Conservation (phyloP, 345 rosid species). For the Brassica nigra region DNA sequence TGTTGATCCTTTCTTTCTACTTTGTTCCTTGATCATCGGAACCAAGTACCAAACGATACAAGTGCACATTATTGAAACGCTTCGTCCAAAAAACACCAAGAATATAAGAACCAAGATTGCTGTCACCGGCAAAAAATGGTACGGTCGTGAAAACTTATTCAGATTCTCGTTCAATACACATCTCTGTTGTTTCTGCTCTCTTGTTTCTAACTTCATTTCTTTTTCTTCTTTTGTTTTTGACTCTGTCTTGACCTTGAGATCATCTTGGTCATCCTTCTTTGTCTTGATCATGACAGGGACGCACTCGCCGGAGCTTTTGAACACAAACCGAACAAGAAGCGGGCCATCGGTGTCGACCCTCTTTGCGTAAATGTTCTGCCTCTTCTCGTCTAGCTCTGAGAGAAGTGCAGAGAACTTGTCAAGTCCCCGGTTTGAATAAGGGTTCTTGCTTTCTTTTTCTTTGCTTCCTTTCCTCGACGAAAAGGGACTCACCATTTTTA, state of each 20-base stretch:
- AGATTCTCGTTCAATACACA: constrained; percentile 32
- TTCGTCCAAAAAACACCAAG: constrained; percentile 59
- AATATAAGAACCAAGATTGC: constrained; percentile 52
- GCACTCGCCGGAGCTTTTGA: constrained; percentile 40
- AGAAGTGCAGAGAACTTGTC: constrained; percentile 72
- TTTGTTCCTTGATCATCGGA: constrained; percentile 46
- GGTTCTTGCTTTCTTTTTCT: constrained; percentile 49
- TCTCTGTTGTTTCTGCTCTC: constrained; percentile 16
- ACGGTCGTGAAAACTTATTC: constrained; percentile 45
- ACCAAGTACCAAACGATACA: constrained; percentile 68
- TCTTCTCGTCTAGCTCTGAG: constrained; percentile 63
- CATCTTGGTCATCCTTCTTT: constrained; percentile 7
- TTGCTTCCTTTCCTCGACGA: constrained; percentile 37
- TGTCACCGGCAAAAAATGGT: constrained; percentile 48
- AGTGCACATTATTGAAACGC: constrained; percentile 55
- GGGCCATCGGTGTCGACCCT: constrained; percentile 45
- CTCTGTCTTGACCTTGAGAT: constrained; percentile 3
- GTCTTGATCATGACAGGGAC: constrained; percentile 65
- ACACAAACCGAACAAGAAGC: constrained; percentile 58
- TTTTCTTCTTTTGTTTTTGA: background rate
- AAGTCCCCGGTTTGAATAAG: constrained; percentile 65
- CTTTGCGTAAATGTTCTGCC: constrained; percentile 51
- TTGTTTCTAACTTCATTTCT: constrained; percentile 15
- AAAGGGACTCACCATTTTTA: constrained; percentile 31
- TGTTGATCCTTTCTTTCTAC: constrained; percentile 20